phyloP scores from a whole-genome alignment of 495 filamentous ascomycete species.

The Podospora pseudoanserina region DNA sequence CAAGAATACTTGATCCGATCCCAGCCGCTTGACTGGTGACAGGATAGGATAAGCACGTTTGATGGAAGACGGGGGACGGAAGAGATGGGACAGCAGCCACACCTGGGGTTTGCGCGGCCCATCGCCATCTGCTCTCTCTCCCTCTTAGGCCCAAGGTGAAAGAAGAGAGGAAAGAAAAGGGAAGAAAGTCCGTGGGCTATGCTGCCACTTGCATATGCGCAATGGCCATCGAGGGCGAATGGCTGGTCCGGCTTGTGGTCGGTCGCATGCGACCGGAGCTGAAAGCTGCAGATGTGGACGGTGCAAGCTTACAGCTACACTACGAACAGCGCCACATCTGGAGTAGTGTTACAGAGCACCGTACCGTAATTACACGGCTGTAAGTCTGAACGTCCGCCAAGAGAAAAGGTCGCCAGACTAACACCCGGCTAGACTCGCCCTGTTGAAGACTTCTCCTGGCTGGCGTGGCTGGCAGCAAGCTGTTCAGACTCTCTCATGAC shows the following conservation, averaged over 20 bases:
- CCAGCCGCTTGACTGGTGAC: constrained; percentile 5
- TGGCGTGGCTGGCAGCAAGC: not conserved
- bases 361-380: constrained; percentile 6
- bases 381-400: not conserved
- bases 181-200: constrained; percentile 37
- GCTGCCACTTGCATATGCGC: constrained; percentile 45
- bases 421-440: constrained; percentile 9
- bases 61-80: not conserved
- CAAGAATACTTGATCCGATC: not conserved
- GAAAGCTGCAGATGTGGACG: constrained; percentile 43
- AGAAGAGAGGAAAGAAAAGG: not conserved
- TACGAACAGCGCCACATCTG: constrained; percentile 38
- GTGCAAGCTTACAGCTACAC: constrained; percentile 11
- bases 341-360: constrained; percentile 11
- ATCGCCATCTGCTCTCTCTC: constrained; percentile 12
- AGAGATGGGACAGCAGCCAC: not conserved
- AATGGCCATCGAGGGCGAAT: constrained; percentile 31
- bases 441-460: not conserved
- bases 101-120: constrained; percentile 16
- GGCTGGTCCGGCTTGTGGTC: constrained; percentile 21
- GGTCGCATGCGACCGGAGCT: constrained; percentile 38
- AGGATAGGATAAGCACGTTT: not conserved
- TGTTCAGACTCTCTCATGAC: not conserved
- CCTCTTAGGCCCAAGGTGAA: not conserved
- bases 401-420: constrained; percentile 14